Conservation (phyloP, 306 rosid genomes). For the Clitoria ternatea region DNA sequence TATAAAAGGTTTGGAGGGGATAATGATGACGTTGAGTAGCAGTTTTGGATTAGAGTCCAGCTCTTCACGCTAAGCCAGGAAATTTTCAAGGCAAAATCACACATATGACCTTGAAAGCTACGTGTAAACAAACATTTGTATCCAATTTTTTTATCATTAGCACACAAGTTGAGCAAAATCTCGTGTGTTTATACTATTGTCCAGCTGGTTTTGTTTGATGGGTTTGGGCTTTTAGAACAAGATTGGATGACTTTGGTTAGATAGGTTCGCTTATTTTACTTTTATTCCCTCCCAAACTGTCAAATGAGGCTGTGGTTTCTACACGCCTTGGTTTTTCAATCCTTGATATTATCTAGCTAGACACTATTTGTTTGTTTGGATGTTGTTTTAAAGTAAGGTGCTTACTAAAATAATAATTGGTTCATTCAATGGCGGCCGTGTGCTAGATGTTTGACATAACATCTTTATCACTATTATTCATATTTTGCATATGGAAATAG, state of each 20-base stretch:
- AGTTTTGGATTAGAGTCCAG: conserved; percentile 50
- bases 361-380: conserved; percentile 23
- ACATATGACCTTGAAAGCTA: conserved; percentile 44
- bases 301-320: conserved; percentile 17
- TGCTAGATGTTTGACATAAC: conserved; percentile 21
- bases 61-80: conserved; percentile 52
- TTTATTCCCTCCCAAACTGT: neutral
- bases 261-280: neutral
- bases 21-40: conserved; percentile 38
- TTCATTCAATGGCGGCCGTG: conserved; percentile 29
- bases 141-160: conserved; percentile 2
- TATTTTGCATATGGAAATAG: conserved; percentile 20
- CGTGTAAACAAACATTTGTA: conserved; percentile 40
- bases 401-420: neutral
- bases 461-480: conserved; percentile 2
- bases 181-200: neutral
- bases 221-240: conserved; percentile 27
- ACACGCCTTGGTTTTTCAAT: conserved; percentile 1
- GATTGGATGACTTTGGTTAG: conserved; percentile 23
- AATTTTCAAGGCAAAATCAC: conserved; percentile 49
- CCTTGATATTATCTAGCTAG: neutral
- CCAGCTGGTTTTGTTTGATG: conserved; percentile 32
- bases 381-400: conserved; percentile 42
- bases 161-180: conserved; percentile 31
- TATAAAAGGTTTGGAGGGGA: conserved; percentile 25